Evolutionary conservation across 139 green algal genomes (phyloP), one percentile per base, ranked within the genome.

Genomic region (Chlorella vulgaris): DNA sequence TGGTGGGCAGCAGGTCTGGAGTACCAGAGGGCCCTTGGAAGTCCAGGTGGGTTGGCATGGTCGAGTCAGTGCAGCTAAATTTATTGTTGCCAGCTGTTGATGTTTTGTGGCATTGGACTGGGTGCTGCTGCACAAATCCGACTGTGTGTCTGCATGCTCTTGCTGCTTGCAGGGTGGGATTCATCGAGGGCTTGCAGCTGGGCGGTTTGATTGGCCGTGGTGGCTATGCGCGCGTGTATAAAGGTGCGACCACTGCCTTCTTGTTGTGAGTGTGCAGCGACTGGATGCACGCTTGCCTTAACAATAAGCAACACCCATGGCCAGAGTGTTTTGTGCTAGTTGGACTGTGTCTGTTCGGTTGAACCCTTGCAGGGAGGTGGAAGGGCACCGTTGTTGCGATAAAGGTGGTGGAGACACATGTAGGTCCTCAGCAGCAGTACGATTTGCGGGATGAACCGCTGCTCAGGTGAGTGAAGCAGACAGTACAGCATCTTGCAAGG

Each of bases 121-220:
- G 47, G 15, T 55, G 13, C 47, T 55, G 10, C 47, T 55, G 47
- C 47, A 55, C 47, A 55, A 24, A 15, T 15, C 10, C 13, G 47
- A 55, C 15, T 65, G 55, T 21, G 5, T 65, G 47, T 58, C 47
- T 24, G 47, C 55, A 65, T 28, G 18, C 15, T n/a, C 8, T 28
- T 5, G 5, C 18, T 21, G 5, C 15, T 21, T n/a, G 55, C 22
- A 65, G 55, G 55, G 21, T 65, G 55, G 55, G 55, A 8, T 65
- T 65, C 55, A 65, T 65, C 22, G 55, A 65, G 21, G 55, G 55
- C 22, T 65, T 65, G 55, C 55, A 65, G 55, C 55, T 65, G 28
- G 55, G 55, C 22, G 55, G 18, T 5, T 21, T 65, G 18, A 65
- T 65, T 21, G 55, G 55, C 55, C 55, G 55, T 29, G 55, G 55